Evolutionary conservation across 305 asterid species (phyloP).

Genomic region (Withania somnifera): DNA sequence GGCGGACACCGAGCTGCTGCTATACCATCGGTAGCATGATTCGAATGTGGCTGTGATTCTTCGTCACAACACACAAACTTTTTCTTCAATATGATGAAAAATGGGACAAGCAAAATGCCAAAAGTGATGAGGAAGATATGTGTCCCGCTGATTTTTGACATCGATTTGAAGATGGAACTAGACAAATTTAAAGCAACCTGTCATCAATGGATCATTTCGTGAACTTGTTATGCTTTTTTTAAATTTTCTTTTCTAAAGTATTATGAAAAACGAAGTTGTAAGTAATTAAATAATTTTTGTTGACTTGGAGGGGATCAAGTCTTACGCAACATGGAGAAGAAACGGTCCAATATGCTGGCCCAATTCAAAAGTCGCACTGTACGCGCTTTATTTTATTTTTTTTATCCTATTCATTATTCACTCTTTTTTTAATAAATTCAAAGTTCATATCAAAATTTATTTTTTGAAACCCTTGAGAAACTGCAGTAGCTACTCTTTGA

Average conservation of each 20-base stretch:
- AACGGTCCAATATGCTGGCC: not conserved
- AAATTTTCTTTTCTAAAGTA: not conserved
- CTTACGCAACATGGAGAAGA: not conserved
- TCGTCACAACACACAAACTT: not conserved
- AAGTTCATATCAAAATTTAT: no score
- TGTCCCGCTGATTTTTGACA: not conserved
- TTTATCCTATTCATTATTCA: no score
- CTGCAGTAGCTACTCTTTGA: no score
- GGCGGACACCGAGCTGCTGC: not conserved
- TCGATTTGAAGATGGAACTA: not conserved
- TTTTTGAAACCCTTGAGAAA: no score
- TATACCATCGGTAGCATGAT: not conserved
- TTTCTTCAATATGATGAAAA: not conserved
- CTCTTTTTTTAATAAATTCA: no score
- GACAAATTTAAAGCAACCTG: not conserved
- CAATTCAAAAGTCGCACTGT: not conserved
- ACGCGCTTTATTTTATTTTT: not conserved
- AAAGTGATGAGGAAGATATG: not conserved
- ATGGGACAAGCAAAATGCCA: not conserved
- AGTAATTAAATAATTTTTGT: not conserved
- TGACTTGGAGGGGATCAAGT: not conserved
- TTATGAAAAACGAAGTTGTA: not conserved
- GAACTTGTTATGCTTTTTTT: not conserved
- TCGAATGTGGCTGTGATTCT: not conserved
- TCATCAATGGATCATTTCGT: not conserved